Conservation (phyloP, 2,329 filamentous ascomycete genomes). For the Aspergillus sp. region DNA sequence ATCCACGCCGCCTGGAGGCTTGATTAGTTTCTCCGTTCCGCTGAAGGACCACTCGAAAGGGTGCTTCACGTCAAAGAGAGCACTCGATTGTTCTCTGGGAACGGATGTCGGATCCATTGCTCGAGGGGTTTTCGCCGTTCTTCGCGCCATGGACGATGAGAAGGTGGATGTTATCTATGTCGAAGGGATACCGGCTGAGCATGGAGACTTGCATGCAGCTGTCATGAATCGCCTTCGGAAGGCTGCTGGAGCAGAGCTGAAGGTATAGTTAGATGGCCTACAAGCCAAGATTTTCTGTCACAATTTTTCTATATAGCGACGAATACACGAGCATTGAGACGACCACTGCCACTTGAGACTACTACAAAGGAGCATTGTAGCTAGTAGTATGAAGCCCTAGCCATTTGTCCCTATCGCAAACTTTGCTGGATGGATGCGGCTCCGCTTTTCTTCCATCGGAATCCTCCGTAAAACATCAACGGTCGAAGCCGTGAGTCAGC, state of each 20-base stretch:
- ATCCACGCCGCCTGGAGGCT: slow-evolving; percentile 16
- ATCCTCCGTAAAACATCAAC: too few relatives aligned
- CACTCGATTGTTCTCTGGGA: slow-evolving; percentile 68
- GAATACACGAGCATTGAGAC: too few relatives aligned
- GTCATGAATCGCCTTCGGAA: slow-evolving; percentile 79
- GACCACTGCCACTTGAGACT: too few relatives aligned
- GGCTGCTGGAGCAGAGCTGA: slow-evolving; percentile 54
- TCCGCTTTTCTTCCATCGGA: too few relatives aligned
- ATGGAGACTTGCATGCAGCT: slow-evolving; percentile 74
- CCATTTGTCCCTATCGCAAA: too few relatives aligned
- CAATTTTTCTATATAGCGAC: too few relatives aligned
- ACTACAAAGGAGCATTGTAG: too few relatives aligned
- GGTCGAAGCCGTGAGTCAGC: too few relatives aligned
- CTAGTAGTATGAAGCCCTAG: too few relatives aligned
- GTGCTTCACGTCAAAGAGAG: slow-evolving; percentile 18
- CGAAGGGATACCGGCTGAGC: slow-evolving; percentile 66
- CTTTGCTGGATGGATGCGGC: too few relatives aligned
- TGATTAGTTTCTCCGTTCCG: slow-evolving; percentile 21
- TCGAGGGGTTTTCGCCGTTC: slow-evolving; percentile 75
- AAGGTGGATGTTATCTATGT: slow-evolving; percentile 79
- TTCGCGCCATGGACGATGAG: slow-evolving; percentile 73
- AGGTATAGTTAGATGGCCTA: slow-evolving; percentile 28
- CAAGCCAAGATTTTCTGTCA: too few relatives aligned
- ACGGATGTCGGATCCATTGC: slow-evolving; percentile 65
- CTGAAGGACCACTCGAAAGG: slow-evolving; percentile 15